A percentile compares a stretch with the other conserved stretches of the same genome.
Evolutionary conservation across 768 basidiomycete genomes (phyloP).

Genomic region (Tulasnella sp.): DNA sequence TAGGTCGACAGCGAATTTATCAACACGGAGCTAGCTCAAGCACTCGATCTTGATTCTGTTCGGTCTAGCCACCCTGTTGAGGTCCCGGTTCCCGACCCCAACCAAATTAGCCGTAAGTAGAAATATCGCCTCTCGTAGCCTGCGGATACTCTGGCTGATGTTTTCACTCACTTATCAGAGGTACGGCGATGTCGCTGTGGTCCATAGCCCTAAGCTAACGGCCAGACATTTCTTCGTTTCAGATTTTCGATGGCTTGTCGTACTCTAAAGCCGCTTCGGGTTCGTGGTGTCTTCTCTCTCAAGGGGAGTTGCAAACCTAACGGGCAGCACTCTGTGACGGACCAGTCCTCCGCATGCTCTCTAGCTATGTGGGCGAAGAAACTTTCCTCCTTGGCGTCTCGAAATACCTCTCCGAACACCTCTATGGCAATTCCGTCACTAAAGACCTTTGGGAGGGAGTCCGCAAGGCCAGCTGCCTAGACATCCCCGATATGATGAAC

Average conservation of each 20-base stretch:
- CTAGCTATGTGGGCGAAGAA: slow-evolving; percentile 85
- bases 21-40: slow-evolving; percentile 64
- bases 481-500: slow-evolving; percentile 78
- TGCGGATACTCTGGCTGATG: neutral
- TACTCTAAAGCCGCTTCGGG: slow-evolving; percentile 82
- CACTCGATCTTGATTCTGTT: slow-evolving; percentile 78
- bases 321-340: neutral
- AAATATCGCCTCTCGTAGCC: slow-evolving; percentile 11
- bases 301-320: slow-evolving; percentile 36
- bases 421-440: slow-evolving; percentile 81
- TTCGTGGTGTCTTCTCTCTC: slow-evolving; percentile 34
- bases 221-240: neutral
- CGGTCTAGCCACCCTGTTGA: slow-evolving; percentile 89
- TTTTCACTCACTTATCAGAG: slow-evolving; percentile 2
- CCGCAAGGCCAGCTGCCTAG: slow-evolving; percentile 61
- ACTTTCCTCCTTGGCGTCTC: slow-evolving; percentile 84
- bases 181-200: neutral
- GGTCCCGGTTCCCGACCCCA: slow-evolving; percentile 81
- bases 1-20: slow-evolving; percentile 54
- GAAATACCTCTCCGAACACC: slow-evolving; percentile 81
- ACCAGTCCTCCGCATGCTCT: slow-evolving; percentile 85
- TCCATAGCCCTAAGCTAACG: neutral
- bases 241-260: slow-evolving; percentile 87
- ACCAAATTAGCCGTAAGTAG: slow-evolving; percentile 68
- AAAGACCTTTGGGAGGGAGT: slow-evolving; percentile 87